Base-by-base conservation (phyloP, 345 rosid species). In the Pugionium dolabratum region DNA sequence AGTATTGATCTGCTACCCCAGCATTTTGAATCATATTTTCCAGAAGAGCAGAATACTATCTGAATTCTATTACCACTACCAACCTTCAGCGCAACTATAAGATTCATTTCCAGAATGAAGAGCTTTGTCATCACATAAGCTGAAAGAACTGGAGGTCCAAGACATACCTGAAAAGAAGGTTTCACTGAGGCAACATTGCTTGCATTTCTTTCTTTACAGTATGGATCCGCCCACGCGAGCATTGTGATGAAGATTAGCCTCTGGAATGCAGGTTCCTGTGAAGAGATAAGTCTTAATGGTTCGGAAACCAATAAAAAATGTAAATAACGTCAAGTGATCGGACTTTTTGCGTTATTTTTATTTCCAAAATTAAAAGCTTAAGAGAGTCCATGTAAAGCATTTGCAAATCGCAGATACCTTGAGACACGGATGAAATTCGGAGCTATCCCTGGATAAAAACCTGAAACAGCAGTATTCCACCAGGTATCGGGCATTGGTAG, bases 391-490 rank as follows among this genome's bases (percentile, higher is more conserved):
- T 43, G 7, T 31, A 25, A 76, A 47, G n/a, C 53, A 62, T 45
- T 10, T 18, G 11, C 6, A 28, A 48, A 59, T 63, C 39, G 27
- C 43, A 72, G 73, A 54, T 72, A 90, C 97, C 99, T 88, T 88
- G 59, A 94, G 90, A 76, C 66, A 70, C 1, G 95, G 99, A 85
- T 88, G 97, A 61, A 90, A 64, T 42, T 84, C 79, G 18, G 95
- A 81, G 79, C 73, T 82, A 70, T 88, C 96, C 76, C 89, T 85
- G 0, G 99, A 88, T 75, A 94, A 81, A 81, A 84, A 90, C 76
- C 96, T 84, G 68, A 88, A 94, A 79, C 96, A 90, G 80, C 96
- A 90, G 67, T 94, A 94, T 53, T 94, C 99, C 78, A 94, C 89
- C 55, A 90, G 78, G 72, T 85, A 79, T 41, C 95, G 83, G 1